Conservation (phyloP, 2,329 filamentous ascomycete genomes). For the Drechslerella coelobrocha region DNA sequence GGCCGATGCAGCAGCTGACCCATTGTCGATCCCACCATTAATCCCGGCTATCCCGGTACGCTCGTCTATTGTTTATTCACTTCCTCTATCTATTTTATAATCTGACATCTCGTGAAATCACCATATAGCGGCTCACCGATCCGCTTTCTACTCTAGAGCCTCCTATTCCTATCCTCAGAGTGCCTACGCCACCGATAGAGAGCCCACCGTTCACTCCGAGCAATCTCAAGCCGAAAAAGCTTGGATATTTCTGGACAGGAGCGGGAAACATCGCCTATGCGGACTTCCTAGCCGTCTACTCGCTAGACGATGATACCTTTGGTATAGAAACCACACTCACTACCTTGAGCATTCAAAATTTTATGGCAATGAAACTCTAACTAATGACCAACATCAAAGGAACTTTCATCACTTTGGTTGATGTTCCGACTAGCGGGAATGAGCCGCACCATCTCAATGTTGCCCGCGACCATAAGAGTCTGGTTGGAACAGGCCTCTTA, state of each 20-base stretch:
- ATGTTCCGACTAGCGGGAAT: constrained; percentile 68
- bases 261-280: constrained; percentile 68
- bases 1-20: constrained; percentile 6
- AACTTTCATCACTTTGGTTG: constrained; percentile 66
- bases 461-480: constrained; percentile 65
- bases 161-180: constrained; percentile 67
- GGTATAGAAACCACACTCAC: constrained; percentile 8
- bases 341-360: no score
- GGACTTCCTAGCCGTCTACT: constrained; percentile 67
- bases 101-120: neutral
- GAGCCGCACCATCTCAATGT: constrained; percentile 67
- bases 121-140: constrained; percentile 63
- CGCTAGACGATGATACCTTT: constrained; percentile 65
- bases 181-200: constrained; percentile 67
- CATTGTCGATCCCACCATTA: constrained; percentile 63
- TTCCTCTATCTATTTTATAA: neutral
- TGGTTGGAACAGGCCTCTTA: constrained; percentile 67
- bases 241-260: constrained; percentile 71
- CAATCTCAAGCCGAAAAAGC: constrained; percentile 69
- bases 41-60: constrained; percentile 65
- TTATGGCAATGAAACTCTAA: constrained; percentile 54
- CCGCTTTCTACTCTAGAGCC: constrained; percentile 63
- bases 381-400: constrained; percentile 18
- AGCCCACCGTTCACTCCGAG: constrained; percentile 64
- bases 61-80: neutral